phyloP scores from a whole-genome alignment of 2,329 filamentous ascomycete genomes.

The Didymella glomerata region DNA sequence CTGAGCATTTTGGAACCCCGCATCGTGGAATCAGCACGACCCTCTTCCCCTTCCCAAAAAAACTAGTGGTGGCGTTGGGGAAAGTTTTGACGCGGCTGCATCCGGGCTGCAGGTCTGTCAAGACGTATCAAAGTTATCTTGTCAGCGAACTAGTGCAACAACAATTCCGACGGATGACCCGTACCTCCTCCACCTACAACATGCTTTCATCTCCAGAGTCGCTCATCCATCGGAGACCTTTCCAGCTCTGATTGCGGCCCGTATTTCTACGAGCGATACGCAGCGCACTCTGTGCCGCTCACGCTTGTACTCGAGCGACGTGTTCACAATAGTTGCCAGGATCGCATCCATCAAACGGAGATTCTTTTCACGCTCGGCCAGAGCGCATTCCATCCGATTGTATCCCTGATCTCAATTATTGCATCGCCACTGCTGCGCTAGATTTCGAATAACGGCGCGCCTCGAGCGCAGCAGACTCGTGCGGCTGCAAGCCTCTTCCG shows the following conservation, averaged over 20 bases:
- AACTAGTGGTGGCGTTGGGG: not conserved
- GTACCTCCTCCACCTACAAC: not conserved
- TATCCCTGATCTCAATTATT: not conserved
- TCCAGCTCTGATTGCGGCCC: not conserved
- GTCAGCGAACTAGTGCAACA: not conserved
- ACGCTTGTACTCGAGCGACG: not conserved
- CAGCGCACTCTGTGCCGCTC: not conserved
- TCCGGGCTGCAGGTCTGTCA: not conserved
- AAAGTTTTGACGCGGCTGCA: not conserved
- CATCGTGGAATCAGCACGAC: too few relatives aligned
- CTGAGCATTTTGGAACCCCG: too few relatives aligned
- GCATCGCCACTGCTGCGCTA: not conserved
- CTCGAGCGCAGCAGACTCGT: not conserved
- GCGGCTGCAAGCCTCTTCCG: not conserved
- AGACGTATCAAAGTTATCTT: not conserved
- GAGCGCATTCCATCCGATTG: not conserved
- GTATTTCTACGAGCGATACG: not conserved
- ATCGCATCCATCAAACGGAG: not conserved
- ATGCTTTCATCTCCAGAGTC: not conserved
- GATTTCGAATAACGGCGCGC: not conserved
- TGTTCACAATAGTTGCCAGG: not conserved
- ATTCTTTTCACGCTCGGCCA: not conserved
- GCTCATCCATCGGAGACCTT: not conserved
- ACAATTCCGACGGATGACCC: not conserved
- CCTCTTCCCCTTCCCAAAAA: too few relatives aligned